Evolutionary conservation across 2,329 filamentous ascomycete species (phyloP).

Genomic region (Colletotrichum spaethianum): DNA sequence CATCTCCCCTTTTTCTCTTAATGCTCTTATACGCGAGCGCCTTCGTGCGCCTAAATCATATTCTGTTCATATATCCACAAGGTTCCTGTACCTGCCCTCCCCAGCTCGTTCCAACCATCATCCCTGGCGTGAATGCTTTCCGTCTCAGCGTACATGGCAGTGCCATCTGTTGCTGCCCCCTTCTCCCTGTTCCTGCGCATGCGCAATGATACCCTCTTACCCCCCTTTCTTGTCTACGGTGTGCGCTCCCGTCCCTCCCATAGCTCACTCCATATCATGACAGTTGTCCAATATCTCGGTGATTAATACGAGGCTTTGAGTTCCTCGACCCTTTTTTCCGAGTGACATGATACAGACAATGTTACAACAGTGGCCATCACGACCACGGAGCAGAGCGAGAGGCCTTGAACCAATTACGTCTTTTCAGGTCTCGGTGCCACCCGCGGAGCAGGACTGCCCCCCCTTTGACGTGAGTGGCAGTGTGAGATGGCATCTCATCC

Average conservation of each 20-base stretch:
- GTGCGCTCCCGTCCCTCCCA: not conserved
- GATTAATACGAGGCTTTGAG: not conserved
- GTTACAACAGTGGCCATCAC: not conserved
- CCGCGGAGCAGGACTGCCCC: not conserved
- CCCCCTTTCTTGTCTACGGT: not conserved
- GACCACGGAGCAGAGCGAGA: too few species aligned
- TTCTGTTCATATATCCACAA: not conserved
- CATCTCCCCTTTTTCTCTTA: constrained; percentile 8
- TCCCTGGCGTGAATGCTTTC: constrained; percentile 6
- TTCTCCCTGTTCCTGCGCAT: constrained; percentile 2
- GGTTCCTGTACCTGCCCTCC: constrained; percentile 12
- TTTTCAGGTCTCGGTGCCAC: not conserved
- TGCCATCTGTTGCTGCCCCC: not conserved
- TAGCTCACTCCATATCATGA: not conserved
- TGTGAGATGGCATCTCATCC: not conserved
- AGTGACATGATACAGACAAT: too few species aligned
- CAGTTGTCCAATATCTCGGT: not conserved
- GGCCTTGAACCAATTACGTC: not conserved
- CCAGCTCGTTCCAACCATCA: too few species aligned
- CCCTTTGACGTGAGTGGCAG: not conserved
- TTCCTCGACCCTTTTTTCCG: too few species aligned
- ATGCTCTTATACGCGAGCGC: constrained; percentile 10
- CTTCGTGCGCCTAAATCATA: constrained; percentile 1
- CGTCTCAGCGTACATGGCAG: not conserved
- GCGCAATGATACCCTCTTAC: constrained; percentile 43